These are phyloP conservation scores for Drechslerella dactyloides DNA, from an alignment of 2,329 filamentous ascomycete genomes.

Conservation along the genomic window DNA sequence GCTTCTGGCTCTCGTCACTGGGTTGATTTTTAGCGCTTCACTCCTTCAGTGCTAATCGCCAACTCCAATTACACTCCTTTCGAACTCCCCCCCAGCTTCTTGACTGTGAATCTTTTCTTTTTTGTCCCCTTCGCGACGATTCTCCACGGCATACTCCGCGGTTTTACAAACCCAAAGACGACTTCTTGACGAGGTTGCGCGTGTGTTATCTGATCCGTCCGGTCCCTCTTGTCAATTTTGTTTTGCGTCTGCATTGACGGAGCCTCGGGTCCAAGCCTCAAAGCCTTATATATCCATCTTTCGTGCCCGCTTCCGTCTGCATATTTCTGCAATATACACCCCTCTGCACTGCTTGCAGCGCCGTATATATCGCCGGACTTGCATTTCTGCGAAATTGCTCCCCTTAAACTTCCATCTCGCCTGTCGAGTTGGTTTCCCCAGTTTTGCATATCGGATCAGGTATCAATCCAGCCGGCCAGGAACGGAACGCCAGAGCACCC, in stretches of 20 bases:
- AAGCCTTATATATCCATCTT: background rate
- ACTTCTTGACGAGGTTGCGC: conserved; percentile 50
- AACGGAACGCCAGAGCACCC: background rate
- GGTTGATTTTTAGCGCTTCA: conserved; percentile 50
- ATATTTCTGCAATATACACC: too few relatives aligned
- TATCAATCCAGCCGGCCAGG: background rate
- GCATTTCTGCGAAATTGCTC: background rate
- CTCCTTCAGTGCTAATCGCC: conserved; percentile 40
- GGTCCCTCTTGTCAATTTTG: too few relatives aligned
- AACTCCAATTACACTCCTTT: conserved; percentile 51
- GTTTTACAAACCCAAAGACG: background rate
- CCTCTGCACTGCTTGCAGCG: too few relatives aligned
- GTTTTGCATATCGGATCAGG: background rate
- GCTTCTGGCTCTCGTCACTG: conserved; percentile 50
- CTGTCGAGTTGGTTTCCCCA: background rate
- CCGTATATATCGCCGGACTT: background rate
- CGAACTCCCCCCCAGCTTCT: conserved; percentile 18
- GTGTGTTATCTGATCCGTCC: too few relatives aligned
- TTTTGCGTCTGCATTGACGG: conserved; percentile 2
- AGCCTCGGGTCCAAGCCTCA: background rate
- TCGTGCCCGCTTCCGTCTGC: background rate
- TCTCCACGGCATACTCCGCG: background rate
- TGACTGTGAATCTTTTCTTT: conserved; percentile 15
- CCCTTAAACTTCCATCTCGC: background rate
- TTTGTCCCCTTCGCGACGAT: conserved; percentile 38